Base-by-base conservation (phyloP, 768 basidiomycete species). In the Tulasnella sp. region DNA sequence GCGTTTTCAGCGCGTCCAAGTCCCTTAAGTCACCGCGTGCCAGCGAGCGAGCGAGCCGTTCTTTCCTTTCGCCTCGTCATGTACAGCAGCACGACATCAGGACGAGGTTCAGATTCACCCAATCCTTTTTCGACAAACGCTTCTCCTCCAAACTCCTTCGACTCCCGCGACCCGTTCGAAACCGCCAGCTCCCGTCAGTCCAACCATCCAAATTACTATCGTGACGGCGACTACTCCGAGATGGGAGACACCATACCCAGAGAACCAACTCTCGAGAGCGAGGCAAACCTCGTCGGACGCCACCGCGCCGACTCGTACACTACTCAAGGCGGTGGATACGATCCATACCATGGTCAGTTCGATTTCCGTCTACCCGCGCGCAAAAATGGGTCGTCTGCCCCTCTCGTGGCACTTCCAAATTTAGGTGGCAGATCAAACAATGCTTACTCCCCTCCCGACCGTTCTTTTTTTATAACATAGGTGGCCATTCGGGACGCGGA, bases 161-260 rank as follows among this genome's bases (percentile, higher is more conserved):
- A 76, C 75, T 61, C 48, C 16, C n/a, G 75, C 29, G 75, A 76
- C 32, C 75, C 61, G 3, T 69, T 76, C 55, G 48, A 40, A 23
- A 57, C 75, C 20, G 55, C 57, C 26, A 69, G 48, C 75, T 67
- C 48, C 16, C 57, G 39, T n/a, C 46, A 29, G 1, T 37, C 44
- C 39, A 72, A 72, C 71, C 75, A 76, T 69, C 51, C 48, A 39
- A 76, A 61, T 69, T 40, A 32, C 26, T 76, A 76, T 40, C 75
- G 55, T 40, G 75, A 78, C 77, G 77, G 48, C 74, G 42, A 42
- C 42, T 75, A 78, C 29, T 78, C 77, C 51, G 77, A 78, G 6
- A 78, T 78, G 77, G 77, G 73, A 3, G 77, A 78, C 46, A 20
- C 32, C 3, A 18, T 26, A 32, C 74, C 77, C 44, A 46, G 69